Base-by-base conservation (phyloP, 371 early-diverging fungal species). In the Mucor mucedo region DNA sequence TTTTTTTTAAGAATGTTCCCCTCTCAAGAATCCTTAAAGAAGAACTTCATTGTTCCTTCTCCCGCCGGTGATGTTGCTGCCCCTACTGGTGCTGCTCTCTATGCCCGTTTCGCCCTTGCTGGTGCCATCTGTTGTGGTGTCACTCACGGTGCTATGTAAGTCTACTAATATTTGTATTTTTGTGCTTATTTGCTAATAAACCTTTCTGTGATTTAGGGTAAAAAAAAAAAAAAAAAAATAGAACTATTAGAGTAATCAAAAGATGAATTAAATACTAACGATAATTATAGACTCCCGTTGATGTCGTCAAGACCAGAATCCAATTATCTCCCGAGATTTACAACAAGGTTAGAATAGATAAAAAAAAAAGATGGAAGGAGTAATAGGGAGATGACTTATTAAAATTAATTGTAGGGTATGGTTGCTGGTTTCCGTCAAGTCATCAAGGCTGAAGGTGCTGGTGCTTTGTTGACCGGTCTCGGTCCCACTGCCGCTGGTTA, bases 401-500 rank as follows among this genome's bases (percentile, higher is more conserved):
- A 28, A 38, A 29, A 35, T 33, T 58, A 6, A 4, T 14, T 54
- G 21, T 21, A 77, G 80, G 80, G 83, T 73, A 84, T 84, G 84
- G 59, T 84, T 63, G 66, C 69, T 66, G 83, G 70, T 72, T 88
- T 89, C 86, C 83, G 83, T 63, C 87, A 88, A 71, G 89, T 95
- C 62, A 73, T 90, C 64, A 83, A 82, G 53, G 88, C 87, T 55
- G 93, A 94, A 79, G 95, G 95, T 80, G 85, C 89, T 70, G 88
- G 88, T 72, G 95, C 91, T 58, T 81, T 95, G 57, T 79, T 86
- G 73, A 94, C 91, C 65, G 95, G 95, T 67, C 89, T 90, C 74
- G 89, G 88, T 63, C 95, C 96, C 45, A 95, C 95, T 55, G 77
- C 78, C 65, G 78, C 89, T 54, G 94, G 94, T 73, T 94, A 95